Percentiles rank a stretch among this genome's conserved stretches.
Conservation (phyloP, 2,329 filamentous ascomycete genomes). For the Pyrenochaeta sp. region DNA sequence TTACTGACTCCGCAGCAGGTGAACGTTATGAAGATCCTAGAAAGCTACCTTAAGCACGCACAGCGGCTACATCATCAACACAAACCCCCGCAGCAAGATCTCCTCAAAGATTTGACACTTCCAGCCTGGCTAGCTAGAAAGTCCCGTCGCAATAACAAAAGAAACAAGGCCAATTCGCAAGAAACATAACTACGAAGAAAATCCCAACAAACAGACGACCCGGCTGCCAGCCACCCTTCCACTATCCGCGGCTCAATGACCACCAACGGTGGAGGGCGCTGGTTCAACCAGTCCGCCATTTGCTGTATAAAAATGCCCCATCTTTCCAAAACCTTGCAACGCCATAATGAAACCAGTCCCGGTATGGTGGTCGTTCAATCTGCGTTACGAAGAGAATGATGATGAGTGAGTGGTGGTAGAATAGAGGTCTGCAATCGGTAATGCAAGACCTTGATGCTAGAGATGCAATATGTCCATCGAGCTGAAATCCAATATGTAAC, state of each 20-base stretch:
- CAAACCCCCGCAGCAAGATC: slow-evolving; percentile 31
- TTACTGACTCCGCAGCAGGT: slow-evolving; percentile 35
- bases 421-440: slow-evolving; percentile 21
- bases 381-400: slow-evolving; percentile 45
- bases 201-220: slow-evolving; percentile 22
- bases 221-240: slow-evolving; percentile 22
- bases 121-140: slow-evolving; percentile 23
- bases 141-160: slow-evolving; percentile 17
- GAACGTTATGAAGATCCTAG: slow-evolving; percentile 30
- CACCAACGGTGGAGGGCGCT: slow-evolving; percentile 25
- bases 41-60: slow-evolving; percentile 40
- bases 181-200: slow-evolving; percentile 19
- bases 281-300: slow-evolving; percentile 43
- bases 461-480: slow-evolving; percentile 39
- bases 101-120: slow-evolving; percentile 18
- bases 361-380: slow-evolving; percentile 44
- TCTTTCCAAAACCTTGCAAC: slow-evolving; percentile 39
- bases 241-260: slow-evolving; percentile 29
- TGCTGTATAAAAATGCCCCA: slow-evolving; percentile 27
- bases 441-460: slow-evolving; percentile 21
- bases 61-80: slow-evolving; percentile 36
- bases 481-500: slow-evolving; percentile 37
- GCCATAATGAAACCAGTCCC: slow-evolving; percentile 41
- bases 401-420: slow-evolving; percentile 25
- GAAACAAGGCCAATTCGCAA: slow-evolving; percentile 21